Conservation (phyloP, 2,329 filamentous ascomycete species). For the Ophiostoma himal-ulmi region DNA sequence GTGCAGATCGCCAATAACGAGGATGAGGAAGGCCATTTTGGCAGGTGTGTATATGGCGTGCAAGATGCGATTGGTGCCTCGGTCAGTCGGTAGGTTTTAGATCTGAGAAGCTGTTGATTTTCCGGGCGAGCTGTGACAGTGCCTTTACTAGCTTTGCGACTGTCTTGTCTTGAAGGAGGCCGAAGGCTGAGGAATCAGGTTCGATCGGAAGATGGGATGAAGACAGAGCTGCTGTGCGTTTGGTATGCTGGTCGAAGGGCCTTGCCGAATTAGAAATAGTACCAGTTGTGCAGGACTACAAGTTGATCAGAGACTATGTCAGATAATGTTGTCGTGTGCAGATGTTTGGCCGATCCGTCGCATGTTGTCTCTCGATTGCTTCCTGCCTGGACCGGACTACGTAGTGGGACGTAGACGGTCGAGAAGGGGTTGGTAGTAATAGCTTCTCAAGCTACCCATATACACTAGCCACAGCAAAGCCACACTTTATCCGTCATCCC, state of each 20-base stretch:
- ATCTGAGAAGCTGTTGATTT: not conserved
- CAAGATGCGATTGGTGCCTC: not conserved
- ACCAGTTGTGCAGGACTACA: not conserved
- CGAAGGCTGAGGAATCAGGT: not conserved
- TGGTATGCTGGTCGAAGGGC: not conserved
- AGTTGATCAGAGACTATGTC: not conserved
- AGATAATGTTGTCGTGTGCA: not conserved
- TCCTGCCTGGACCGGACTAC: conserved; percentile 1
- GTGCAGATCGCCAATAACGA: conserved; percentile 89
- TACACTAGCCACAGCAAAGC: not conserved
- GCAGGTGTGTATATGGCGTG: not conserved
- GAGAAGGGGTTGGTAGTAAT: not conserved
- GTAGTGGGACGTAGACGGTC: conserved; percentile 7
- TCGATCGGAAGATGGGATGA: not conserved
- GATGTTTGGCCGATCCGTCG: not conserved
- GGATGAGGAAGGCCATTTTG: conserved; percentile 80
- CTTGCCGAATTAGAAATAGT: not conserved
- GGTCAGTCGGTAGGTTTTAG: not conserved
- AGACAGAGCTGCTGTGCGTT: not conserved
- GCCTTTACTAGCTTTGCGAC: not conserved
- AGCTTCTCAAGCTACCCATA: not conserved
- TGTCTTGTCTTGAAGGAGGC: not conserved
- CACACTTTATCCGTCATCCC: not conserved
- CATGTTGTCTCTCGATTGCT: conserved; percentile 4
- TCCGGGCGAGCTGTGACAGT: not conserved